Conservation (phyloP, 495 filamentous ascomycete genomes). For the Glonium stellatum region DNA sequence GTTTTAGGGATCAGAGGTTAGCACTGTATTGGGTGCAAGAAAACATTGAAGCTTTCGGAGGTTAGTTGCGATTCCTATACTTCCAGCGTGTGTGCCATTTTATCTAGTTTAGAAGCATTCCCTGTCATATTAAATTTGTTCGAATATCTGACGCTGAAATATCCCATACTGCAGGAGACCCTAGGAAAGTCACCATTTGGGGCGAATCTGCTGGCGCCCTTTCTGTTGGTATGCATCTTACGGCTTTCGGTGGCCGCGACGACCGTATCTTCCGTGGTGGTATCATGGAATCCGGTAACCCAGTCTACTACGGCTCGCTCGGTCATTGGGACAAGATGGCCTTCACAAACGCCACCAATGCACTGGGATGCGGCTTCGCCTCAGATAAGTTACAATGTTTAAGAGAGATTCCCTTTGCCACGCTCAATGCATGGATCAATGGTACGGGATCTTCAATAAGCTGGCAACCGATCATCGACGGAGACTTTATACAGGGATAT, state of each 20-base stretch:
- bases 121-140: neutral
- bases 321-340: slow-evolving; percentile 3
- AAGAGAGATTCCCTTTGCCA: slow-evolving; percentile 46
- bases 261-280: slow-evolving; percentile 47
- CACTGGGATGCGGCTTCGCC: slow-evolving; percentile 37
- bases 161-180: slow-evolving; percentile 23
- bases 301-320: slow-evolving; percentile 29
- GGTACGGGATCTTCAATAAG: slow-evolving; percentile 28
- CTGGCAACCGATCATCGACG: slow-evolving; percentile 45
- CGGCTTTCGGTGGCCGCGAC: slow-evolving; percentile 36
- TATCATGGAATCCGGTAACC: slow-evolving; percentile 44
- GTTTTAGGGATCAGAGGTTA: slow-evolving; percentile 53
- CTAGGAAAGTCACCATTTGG: slow-evolving; percentile 33
- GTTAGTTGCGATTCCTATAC: slow-evolving; percentile 12
- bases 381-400: slow-evolving; percentile 42
- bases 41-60: slow-evolving; percentile 39
- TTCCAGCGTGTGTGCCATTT: neutral
- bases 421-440: slow-evolving; percentile 51
- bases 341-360: slow-evolving; percentile 30
- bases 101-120: neutral
- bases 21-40: slow-evolving; percentile 55
- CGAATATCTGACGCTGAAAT: neutral
- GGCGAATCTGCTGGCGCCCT: slow-evolving; percentile 26
- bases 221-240: slow-evolving; percentile 36
- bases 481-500: slow-evolving; percentile 40